Percentiles rank a stretch among this genome's conserved stretches.
Conservation (phyloP, 768 basidiomycete genomes). For the Tylopilus plumbeoviolaceoides region DNA sequence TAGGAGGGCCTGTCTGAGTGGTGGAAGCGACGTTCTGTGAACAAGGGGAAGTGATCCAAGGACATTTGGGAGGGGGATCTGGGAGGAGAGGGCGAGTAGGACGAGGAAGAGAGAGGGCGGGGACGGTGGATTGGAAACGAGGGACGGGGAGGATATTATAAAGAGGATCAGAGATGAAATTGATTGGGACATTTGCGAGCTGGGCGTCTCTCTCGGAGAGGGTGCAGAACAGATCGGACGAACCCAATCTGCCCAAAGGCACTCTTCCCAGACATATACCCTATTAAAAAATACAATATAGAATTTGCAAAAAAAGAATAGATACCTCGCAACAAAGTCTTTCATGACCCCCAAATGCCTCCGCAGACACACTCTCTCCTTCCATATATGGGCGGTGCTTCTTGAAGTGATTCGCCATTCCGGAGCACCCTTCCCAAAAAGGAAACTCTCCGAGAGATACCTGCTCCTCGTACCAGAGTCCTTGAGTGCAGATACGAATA, state of each 20-base stretch:
- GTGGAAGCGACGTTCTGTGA: constrained; percentile 31
- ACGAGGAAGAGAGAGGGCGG: background rate
- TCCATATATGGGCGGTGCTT: constrained; percentile 15
- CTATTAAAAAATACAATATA: background rate
- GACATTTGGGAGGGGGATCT: constrained; percentile 19
- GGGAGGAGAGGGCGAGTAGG: background rate
- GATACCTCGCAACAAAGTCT: background rate
- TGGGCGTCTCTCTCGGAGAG: background rate
- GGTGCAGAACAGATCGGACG: constrained; percentile 10
- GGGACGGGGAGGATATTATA: constrained; percentile 23
- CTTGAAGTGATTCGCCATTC: constrained; percentile 17
- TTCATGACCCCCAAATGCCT: constrained; percentile 11
- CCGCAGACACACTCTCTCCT: background rate
- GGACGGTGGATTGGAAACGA: background rate
- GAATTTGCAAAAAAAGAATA: background rate
- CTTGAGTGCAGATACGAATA: background rate
- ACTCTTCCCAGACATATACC: background rate
- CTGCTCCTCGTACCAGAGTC: background rate
- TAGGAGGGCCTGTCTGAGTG: constrained; percentile 23
- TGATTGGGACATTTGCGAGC: constrained; percentile 15
- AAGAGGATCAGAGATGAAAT: constrained; percentile 29
- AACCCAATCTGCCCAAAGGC: constrained; percentile 23
- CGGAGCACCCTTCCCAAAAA: constrained; percentile 4
- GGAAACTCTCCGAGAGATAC: constrained; percentile 1
- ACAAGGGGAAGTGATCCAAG: constrained; percentile 32